Percentiles rank a stretch among this genome's conserved stretches.
Evolutionary conservation across 1,139 yeast genomes (phyloP).

Genomic region (Scheffersomyces quercinus): DNA sequence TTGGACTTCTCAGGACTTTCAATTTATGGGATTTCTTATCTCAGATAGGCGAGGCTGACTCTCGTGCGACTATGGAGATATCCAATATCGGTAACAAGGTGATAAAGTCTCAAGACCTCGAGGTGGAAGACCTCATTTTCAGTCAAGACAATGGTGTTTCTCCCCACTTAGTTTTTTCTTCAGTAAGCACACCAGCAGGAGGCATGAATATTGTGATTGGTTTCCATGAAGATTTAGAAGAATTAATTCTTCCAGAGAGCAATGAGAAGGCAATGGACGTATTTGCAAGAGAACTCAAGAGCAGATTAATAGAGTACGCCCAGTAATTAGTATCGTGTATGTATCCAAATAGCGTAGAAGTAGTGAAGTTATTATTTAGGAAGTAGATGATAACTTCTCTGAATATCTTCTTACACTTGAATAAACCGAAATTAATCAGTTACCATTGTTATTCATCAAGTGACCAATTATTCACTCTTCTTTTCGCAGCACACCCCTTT

Average conservation of each 20-base stretch:
- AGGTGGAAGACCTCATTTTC: constrained; percentile 23
- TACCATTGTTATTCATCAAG: no score
- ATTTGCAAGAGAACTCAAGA: neutral
- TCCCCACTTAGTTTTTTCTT: constrained; percentile 20
- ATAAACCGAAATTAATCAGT: no score
- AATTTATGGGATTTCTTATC: constrained; percentile 13
- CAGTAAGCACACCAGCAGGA: constrained; percentile 17
- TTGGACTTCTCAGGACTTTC: constrained; percentile 20
- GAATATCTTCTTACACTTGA: no score
- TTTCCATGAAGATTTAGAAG: constrained; percentile 14
- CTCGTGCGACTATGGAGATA: constrained; percentile 20
- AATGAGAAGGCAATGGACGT: constrained; percentile 1
- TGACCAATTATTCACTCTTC: no score
- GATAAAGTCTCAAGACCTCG: constrained; percentile 13
- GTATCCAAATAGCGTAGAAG: no score
- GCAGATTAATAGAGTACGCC: neutral
- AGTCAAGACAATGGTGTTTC: constrained; percentile 26
- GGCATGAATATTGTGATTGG: constrained; percentile 26
- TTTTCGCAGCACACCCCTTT: no score
- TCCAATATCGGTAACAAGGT: constrained; percentile 28
- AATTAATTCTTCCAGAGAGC: constrained; percentile 2
- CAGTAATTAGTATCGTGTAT: no score
- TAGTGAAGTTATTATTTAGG: no score
- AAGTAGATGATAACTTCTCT: no score
- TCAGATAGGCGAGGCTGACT: constrained; percentile 8